Base-by-base conservation (phyloP, 805 yeast species). In the Saccharomyces cerevisiae region DNA sequence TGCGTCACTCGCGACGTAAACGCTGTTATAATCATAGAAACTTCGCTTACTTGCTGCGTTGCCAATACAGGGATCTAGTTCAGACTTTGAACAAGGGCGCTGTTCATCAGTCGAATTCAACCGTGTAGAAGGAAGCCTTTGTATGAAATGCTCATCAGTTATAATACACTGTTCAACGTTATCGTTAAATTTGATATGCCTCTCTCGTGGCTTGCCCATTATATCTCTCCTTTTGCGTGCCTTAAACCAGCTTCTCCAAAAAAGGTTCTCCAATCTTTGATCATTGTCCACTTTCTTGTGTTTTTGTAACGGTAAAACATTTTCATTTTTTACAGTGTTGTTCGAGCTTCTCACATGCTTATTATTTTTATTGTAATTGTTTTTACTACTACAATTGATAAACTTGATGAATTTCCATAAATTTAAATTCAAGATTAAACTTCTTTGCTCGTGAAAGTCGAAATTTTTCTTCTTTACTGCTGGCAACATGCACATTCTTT, bases 171-270 rank as follows among this genome's bases (percentile, higher is more conserved):
- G 59, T 32, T 54, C 41, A 1, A 57, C 59, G 8, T 46, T 52
- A 17, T 46, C 48, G 47, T 52, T 54, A 24, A 57, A 57, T 11
- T 49, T 47, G 13, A 57, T 57, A 48, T 55, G 58, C 30, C 61
- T 61, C 89, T 30, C 54, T 51, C 59, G 24, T 36, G 17, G 43
- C 24, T 24, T 1, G 43, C 3, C 24, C 17, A 17, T 11, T 59
- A 48, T 55, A 53, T 51, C 54, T 51, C 17, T 55, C 49, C 30
- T 24, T 32, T 52, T 26, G 48, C 17, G 43, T 17, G 90, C 83
- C 71, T 91, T 91, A 11, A 91, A 88, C 97, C 97, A 91, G 4
- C 96, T 91, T 68, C 97, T 79, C 97, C 97, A 91, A 52, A 89
- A 80, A 1, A 97, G 96, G 65, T 86, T 86, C 64, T 86, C 94